These are phyloP conservation scores for Leonotis leonurus DNA, from an alignment of 257 asterid genomes.

Conservation along the genomic window DNA sequence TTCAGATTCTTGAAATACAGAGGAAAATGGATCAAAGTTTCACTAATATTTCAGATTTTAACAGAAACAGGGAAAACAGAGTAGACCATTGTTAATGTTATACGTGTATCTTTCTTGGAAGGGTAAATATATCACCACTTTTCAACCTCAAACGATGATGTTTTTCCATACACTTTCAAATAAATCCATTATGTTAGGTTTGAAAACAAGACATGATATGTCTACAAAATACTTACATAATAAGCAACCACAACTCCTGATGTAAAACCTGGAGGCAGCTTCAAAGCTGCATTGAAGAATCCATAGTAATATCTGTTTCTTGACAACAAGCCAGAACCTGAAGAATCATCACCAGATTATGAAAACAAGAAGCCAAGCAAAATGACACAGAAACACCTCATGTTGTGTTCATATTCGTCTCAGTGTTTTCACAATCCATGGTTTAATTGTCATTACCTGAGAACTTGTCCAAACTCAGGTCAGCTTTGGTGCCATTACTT, in stretches of 20 bases:
- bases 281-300: conserved; percentile 71
- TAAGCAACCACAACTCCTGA: conserved; percentile 84
- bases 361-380: background rate
- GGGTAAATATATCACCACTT: too few relatives aligned
- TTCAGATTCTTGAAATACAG: background rate
- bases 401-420: background rate
- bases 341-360: background rate
- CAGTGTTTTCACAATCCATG: background rate
- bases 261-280: conserved; percentile 73
- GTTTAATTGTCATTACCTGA: conserved; percentile 47
- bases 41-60: too few relatives aligned
- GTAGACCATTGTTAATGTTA: background rate
- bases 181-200: too few relatives aligned
- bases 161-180: too few relatives aligned
- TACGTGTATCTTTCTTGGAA: too few relatives aligned
- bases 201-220: too few relatives aligned
- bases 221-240: conserved; percentile 38
- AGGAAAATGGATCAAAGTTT: too few relatives aligned
- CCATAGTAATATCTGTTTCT: conserved; percentile 64
- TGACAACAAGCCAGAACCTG: conserved; percentile 71
- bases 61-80: background rate
- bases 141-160: too few relatives aligned
- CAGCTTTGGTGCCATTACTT: conserved; percentile 51
- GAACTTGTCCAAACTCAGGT: conserved; percentile 54
- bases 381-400: background rate